Percentiles rank a stretch among this genome's conserved stretches.
phyloP scores from a whole-genome alignment of 129 eudicot species.

The Scalesia atractyloides region DNA sequence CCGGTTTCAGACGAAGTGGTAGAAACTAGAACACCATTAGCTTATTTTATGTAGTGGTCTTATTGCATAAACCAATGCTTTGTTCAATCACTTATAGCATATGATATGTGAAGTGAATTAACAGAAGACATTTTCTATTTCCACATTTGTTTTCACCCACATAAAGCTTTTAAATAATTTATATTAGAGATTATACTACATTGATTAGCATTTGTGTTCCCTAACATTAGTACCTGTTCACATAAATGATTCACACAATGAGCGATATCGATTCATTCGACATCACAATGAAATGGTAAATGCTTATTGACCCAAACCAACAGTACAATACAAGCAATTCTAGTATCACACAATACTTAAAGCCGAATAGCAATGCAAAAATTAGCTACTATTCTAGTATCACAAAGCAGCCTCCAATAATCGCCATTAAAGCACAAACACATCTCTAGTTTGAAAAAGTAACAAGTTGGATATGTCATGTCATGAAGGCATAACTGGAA shows the following conservation, averaged over 20 bases:
- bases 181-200: not conserved
- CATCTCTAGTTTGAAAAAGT: conserved; percentile 17
- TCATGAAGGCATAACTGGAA: not conserved
- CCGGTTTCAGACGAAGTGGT: not conserved
- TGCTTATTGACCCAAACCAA: not conserved
- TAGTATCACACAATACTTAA: conserved; percentile 11
- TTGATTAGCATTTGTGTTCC: not conserved
- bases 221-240: not conserved
- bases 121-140: not conserved
- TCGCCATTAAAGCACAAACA: conserved; percentile 18
- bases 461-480: conserved; percentile 20
- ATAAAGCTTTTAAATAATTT: not conserved
- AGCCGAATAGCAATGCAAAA: conserved; percentile 11
- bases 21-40: not conserved
- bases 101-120: not conserved
- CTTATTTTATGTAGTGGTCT: not conserved
- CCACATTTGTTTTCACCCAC: not conserved
- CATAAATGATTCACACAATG: too few species aligned
- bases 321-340: not conserved
- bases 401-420: conserved; percentile 19
- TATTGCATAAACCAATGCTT: not conserved
- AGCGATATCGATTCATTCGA: too few species aligned
- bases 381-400: conserved; percentile 11
- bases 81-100: not conserved
- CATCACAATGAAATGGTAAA: too few species aligned